Evolutionary conservation across 441 rosid species (phyloP).

Genomic region (Syzygium malaccense): DNA sequence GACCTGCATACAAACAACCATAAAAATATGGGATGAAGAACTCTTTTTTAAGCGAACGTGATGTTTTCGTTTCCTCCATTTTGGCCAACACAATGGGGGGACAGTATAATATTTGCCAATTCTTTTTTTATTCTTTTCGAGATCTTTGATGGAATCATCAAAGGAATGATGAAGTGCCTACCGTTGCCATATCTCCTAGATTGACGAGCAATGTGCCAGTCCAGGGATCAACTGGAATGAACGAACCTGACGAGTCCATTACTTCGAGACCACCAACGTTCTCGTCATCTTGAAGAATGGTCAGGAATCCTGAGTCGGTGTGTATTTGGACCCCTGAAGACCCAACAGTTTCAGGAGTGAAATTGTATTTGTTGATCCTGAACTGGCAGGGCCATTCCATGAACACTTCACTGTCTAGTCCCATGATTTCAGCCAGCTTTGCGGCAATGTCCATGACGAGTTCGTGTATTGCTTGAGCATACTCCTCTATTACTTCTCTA

Average conservation of each 20-base stretch:
- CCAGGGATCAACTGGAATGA: slow-evolving; percentile 43
- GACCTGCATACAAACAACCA: not conserved
- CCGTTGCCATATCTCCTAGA: slow-evolving; percentile 75
- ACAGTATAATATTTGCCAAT: not conserved
- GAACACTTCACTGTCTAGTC: slow-evolving; percentile 22
- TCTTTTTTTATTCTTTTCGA: not conserved
- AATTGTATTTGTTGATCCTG: slow-evolving; percentile 80
- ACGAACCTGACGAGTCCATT: slow-evolving; percentile 42
- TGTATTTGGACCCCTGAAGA: slow-evolving; percentile 71
- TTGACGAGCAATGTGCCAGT: slow-evolving; percentile 74
- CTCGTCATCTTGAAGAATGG: slow-evolving; percentile 83
- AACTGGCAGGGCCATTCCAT: slow-evolving; percentile 70
- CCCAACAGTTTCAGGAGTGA: slow-evolving; percentile 56
- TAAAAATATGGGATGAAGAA: not conserved
- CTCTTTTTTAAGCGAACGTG: not conserved
- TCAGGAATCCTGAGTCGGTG: slow-evolving; percentile 76
- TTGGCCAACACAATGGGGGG: not conserved
- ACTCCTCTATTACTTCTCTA: slow-evolving; percentile 49
- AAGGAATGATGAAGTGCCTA: slow-evolving; percentile 7
- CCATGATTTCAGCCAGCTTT: slow-evolving; percentile 47
- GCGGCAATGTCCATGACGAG: slow-evolving; percentile 37
- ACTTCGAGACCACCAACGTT: slow-evolving; percentile 77
- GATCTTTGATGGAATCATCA: not conserved
- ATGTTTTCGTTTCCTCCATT: not conserved
- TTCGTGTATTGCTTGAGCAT: slow-evolving; percentile 45